Evolutionary conservation across 495 filamentous ascomycete genomes (phyloP).

Genomic region (Lophium mytilinum): DNA sequence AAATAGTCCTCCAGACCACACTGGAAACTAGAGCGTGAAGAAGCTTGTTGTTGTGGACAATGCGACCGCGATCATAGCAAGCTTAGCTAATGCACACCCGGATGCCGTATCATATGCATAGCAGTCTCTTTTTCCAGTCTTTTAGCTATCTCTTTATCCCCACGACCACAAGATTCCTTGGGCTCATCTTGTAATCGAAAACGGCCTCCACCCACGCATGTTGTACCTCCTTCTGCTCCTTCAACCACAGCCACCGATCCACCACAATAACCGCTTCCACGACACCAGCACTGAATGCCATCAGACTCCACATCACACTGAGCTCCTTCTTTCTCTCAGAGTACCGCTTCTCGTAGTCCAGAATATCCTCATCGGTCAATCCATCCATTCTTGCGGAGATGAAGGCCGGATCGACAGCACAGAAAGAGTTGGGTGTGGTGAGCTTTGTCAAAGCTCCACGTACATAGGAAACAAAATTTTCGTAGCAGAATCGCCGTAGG

Average conservation of each 20-base stretch:
- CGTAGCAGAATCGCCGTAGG: constrained; percentile 71
- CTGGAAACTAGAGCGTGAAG: too few species aligned
- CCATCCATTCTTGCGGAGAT: constrained; percentile 52
- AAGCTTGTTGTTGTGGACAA: too few species aligned
- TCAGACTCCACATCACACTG: constrained; percentile 80
- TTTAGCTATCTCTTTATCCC: constrained; percentile 61
- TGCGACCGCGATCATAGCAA: too few species aligned
- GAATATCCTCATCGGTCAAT: constrained; percentile 66
- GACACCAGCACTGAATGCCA: constrained; percentile 87
- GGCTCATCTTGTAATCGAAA: constrained; percentile 84
- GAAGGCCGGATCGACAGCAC: constrained; percentile 30
- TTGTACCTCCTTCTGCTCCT: constrained; percentile 51
- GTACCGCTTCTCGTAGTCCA: constrained; percentile 57
- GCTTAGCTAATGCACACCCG: too few species aligned
- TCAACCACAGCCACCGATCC: constrained; percentile 84
- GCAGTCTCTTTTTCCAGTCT: too few species aligned
- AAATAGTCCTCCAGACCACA: too few species aligned
- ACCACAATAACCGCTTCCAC: constrained; percentile 85
- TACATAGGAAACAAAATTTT: constrained; percentile 67
- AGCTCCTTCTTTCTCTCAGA: constrained; percentile 67
- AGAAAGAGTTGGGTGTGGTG: constrained; percentile 29
- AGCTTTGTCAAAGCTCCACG: constrained; percentile 73
- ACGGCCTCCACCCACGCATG: constrained; percentile 82
- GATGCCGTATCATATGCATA: too few species aligned
- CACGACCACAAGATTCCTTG: constrained; percentile 80